Percentiles rank a stretch among this genome's conserved stretches.
These are phyloP conservation scores for Musa troglodytarum DNA, from an alignment of 176 grass and related monocot genomes.

Conservation along the genomic window DNA sequence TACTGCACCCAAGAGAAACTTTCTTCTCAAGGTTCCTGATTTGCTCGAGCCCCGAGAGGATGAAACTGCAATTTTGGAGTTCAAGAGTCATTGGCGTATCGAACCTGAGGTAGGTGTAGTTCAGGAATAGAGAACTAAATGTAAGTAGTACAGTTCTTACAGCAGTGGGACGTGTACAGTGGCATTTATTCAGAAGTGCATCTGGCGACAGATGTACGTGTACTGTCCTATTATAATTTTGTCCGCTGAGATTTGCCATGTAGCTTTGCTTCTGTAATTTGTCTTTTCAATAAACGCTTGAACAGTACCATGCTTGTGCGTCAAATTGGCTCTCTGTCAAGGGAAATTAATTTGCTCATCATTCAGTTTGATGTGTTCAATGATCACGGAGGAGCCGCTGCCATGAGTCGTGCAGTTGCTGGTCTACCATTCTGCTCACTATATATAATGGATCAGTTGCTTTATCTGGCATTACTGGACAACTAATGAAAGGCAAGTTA, in stretches of 20 bases:
- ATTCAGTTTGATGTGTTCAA: too few species aligned
- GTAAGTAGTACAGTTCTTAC: not conserved
- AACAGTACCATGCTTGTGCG: not conserved
- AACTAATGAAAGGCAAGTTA: too few species aligned
- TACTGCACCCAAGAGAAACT: conserved; percentile 5
- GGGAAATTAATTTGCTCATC: too few species aligned
- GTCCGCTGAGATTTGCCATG: not conserved
- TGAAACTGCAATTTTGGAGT: conserved; percentile 1
- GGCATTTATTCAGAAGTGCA: not conserved
- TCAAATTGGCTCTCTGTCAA: not conserved
- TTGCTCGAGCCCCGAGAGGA: not conserved
- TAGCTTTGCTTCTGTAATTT: not conserved
- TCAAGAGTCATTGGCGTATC: conserved; percentile 15
- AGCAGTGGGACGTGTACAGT: conserved; percentile 10
- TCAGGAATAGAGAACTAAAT: conserved; percentile 19
- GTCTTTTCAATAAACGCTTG: too few species aligned
- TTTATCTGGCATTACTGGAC: too few species aligned
- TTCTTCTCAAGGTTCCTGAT: conserved; percentile 5
- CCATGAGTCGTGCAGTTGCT: too few species aligned
- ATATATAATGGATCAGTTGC: too few species aligned
- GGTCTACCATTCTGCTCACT: too few species aligned
- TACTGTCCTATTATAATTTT: conserved; percentile 5
- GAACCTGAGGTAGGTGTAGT: conserved; percentile 25
- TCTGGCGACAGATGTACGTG: not conserved
- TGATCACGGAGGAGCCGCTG: too few species aligned